Conservation (phyloP, 2,329 filamentous ascomycete genomes). For the Huntiella moniliformis region DNA sequence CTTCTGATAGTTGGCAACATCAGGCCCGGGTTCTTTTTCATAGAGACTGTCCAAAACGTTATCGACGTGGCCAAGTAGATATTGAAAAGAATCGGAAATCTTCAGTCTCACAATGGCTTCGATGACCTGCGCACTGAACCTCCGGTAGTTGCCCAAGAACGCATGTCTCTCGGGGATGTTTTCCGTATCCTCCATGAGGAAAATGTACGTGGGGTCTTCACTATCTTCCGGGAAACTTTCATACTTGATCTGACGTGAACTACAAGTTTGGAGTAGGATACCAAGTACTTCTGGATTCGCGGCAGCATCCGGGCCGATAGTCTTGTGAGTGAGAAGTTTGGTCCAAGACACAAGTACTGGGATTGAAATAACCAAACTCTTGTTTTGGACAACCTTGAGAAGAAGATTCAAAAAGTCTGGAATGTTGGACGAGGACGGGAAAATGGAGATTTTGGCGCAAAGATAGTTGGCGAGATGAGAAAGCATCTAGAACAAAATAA, state of each 20-base stretch:
- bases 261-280: conserved; percentile 64
- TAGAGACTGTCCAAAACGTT: conserved; percentile 58
- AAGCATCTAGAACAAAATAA: conserved; percentile 40
- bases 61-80: conserved; percentile 69
- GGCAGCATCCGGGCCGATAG: conserved; percentile 45
- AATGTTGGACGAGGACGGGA: conserved; percentile 46
- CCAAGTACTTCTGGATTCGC: conserved; percentile 45
- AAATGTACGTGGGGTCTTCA: conserved; percentile 59
- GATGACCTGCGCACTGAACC: conserved; percentile 75
- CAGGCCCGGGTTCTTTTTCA: conserved; percentile 46
- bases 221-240: conserved; percentile 71
- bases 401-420: conserved; percentile 63
- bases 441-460: conserved; percentile 51
- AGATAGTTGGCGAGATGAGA: conserved; percentile 72
- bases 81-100: conserved; percentile 65
- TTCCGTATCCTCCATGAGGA: conserved; percentile 85
- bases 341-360: conserved; percentile 83
- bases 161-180: conserved; percentile 85
- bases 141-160: conserved; percentile 85
- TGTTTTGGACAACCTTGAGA: conserved; percentile 59
- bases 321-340: conserved; percentile 53
- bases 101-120: conserved; percentile 70
- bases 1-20: conserved; percentile 45
- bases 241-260: conserved; percentile 66
- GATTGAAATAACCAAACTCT: conserved; percentile 83